A percentile compares a stretch with the other conserved stretches of the same genome.
These are phyloP conservation scores for Helotiales sp. DNA, from an alignment of 2,329 filamentous ascomycete species.

Conservation along the genomic window DNA sequence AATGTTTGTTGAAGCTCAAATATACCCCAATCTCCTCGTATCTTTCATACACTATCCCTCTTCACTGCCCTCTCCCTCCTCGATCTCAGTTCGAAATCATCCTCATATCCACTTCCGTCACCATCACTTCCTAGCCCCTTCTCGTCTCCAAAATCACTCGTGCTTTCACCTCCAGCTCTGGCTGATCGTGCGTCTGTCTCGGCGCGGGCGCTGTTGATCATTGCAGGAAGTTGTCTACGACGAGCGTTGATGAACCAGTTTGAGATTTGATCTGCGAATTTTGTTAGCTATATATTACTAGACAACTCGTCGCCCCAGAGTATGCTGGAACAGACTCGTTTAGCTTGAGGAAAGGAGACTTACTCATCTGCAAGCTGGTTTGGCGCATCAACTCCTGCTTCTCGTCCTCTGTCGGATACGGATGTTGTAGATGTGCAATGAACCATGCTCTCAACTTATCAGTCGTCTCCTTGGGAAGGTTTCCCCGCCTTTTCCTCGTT, in stretches of 20 bases:
- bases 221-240: slow-evolving; percentile 61
- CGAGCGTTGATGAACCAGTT: slow-evolving; percentile 83
- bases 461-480: slow-evolving; percentile 87
- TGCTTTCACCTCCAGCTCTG: slow-evolving; percentile 17
- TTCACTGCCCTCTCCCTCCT: neutral
- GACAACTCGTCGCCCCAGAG: no score
- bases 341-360: slow-evolving; percentile 47
- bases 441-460: slow-evolving; percentile 83
- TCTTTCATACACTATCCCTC: neutral
- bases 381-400: slow-evolving; percentile 77
- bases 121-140: slow-evolving; percentile 45
- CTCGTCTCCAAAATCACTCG: slow-evolving; percentile 38
- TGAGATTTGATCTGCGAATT: slow-evolving; percentile 67
- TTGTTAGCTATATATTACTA: no score
- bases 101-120: slow-evolving; percentile 46
- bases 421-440: slow-evolving; percentile 71
- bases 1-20: no score
- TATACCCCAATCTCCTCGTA: neutral
- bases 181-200: slow-evolving; percentile 30
- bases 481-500: slow-evolving; percentile 67
- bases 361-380: slow-evolving; percentile 78
- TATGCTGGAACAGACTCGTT: no score
- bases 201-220: slow-evolving; percentile 52
- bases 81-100: slow-evolving; percentile 35
- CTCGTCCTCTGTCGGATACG: slow-evolving; percentile 86